These are phyloP conservation scores for Aspergillus fischeri DNA, from an alignment of 2,329 filamentous ascomycete genomes.

Conservation along the genomic window DNA sequence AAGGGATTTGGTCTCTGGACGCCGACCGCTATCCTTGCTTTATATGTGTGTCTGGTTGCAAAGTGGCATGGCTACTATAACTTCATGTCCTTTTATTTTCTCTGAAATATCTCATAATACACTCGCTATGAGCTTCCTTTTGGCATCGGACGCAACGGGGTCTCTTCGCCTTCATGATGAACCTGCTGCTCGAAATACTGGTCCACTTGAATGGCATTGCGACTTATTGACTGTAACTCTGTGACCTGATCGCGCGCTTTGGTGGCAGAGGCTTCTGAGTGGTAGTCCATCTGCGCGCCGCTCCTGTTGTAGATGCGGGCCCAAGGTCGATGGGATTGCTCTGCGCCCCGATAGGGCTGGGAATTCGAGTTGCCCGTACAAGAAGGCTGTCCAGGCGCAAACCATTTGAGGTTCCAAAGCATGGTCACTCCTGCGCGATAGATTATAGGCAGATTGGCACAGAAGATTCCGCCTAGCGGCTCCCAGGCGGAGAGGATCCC, in stretches of 20 bases:
- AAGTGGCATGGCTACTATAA: too few relatives aligned
- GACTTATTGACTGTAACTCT: neutral
- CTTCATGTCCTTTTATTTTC: too few relatives aligned
- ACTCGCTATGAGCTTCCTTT: too few relatives aligned
- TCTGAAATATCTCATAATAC: too few relatives aligned
- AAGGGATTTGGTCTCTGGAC: too few relatives aligned
- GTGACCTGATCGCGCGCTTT: neutral
- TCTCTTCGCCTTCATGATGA: neutral
- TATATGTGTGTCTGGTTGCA: too few relatives aligned
- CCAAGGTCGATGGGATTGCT: neutral
- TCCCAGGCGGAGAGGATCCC: slow-evolving; percentile 9
- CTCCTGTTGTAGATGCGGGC: too few relatives aligned
- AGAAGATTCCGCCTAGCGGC: slow-evolving; percentile 7
- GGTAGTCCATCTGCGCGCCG: neutral
- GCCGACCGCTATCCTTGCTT: too few relatives aligned
- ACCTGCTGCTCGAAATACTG: slow-evolving; percentile 2
- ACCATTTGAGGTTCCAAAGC: neutral
- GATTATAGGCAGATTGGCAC: slow-evolving; percentile 8
- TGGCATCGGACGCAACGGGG: neutral
- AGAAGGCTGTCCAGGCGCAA: neutral
- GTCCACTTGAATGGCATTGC: neutral
- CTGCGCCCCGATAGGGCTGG: neutral
- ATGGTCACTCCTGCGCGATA: neutral
- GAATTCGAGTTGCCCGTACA: neutral
- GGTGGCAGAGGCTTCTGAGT: neutral